These are phyloP conservation scores for Triticum dicoccoides DNA, from an alignment of 176 grass and related monocot genomes.

Conservation along the genomic window DNA sequence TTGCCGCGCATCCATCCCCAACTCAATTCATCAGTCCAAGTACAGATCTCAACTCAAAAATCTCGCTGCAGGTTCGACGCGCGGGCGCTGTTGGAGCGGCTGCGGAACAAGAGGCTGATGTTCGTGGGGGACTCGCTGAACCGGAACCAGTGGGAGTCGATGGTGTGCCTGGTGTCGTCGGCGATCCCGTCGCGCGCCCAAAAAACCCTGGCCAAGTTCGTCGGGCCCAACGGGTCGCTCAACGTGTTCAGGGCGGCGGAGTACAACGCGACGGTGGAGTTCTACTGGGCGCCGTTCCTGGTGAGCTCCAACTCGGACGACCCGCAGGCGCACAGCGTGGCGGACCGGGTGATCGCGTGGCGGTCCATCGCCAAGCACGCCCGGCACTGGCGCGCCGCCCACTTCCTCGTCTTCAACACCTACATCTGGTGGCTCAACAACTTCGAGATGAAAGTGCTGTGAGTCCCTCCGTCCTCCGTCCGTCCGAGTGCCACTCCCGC, in stretches of 20 bases:
- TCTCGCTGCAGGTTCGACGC: conserved; percentile 46
- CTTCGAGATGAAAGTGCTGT: conserved; percentile 62
- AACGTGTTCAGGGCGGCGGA: conserved; percentile 67
- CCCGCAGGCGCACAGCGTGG: conserved; percentile 57
- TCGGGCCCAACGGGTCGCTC: conserved; percentile 50
- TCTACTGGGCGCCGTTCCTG: conserved; percentile 87
- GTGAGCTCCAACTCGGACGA: conserved; percentile 79
- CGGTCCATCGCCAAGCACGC: conserved; percentile 57
- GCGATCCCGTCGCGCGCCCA: conserved; percentile 38
- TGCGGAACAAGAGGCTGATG: conserved; percentile 75
- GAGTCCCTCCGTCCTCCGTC: not conserved
- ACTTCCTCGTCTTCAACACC: conserved; percentile 70
- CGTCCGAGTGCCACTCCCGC: too few relatives aligned
- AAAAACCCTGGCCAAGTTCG: conserved; percentile 63
- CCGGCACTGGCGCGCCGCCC: conserved; percentile 49
- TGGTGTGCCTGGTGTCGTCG: conserved; percentile 76
- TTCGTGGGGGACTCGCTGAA: conserved; percentile 86
- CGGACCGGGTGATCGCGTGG: conserved; percentile 49
- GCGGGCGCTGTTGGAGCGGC: conserved; percentile 53
- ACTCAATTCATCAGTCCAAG: not conserved
- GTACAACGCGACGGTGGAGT: conserved; percentile 83
- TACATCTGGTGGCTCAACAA: conserved; percentile 88
- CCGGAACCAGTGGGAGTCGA: conserved; percentile 88
- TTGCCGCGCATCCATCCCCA: too few relatives aligned
- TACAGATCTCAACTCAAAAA: not conserved